Evolutionary conservation across 768 basidiomycete genomes (phyloP).

Genomic region (Leccinellum luteum): DNA sequence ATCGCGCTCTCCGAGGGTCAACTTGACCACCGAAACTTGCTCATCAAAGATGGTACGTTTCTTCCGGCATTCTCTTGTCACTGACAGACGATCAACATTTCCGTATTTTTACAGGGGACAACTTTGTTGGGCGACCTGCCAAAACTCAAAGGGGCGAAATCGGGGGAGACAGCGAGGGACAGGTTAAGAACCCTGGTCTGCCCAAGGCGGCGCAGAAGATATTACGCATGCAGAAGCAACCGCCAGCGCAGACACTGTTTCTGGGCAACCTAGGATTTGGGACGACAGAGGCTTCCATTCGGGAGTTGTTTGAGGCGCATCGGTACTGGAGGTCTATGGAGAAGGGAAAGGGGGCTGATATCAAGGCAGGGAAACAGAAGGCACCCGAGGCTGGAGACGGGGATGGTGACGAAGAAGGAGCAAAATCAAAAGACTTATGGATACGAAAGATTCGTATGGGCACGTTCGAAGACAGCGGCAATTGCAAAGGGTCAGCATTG

Average conservation of each 20-base stretch:
- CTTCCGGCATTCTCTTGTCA: background rate
- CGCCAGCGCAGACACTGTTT: constrained; percentile 83
- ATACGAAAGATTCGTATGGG: constrained; percentile 88
- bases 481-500: constrained; percentile 82
- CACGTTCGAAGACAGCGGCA: constrained; percentile 92
- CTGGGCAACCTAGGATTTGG: constrained; percentile 92
- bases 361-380: constrained; percentile 26
- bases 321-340: constrained; percentile 29
- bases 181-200: constrained; percentile 30
- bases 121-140: constrained; percentile 69
- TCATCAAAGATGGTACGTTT: constrained; percentile 86
- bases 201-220: constrained; percentile 80
- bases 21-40: constrained; percentile 79
- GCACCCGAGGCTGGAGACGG: background rate
- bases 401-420: background rate
- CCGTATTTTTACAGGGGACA: constrained; percentile 50
- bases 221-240: constrained; percentile 74
- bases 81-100: background rate
- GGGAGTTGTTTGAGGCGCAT: constrained; percentile 71
- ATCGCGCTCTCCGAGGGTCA: constrained; percentile 79
- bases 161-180: constrained; percentile 27
- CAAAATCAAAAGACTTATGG: constrained; percentile 41
- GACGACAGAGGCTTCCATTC: constrained; percentile 74
- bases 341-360: constrained; percentile 33
- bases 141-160: constrained; percentile 32